Evolutionary conservation across 805 yeast genomes (phyloP), one percentile per base, ranked within the genome.

Genomic region (Naumovozyma dairenensis): DNA sequence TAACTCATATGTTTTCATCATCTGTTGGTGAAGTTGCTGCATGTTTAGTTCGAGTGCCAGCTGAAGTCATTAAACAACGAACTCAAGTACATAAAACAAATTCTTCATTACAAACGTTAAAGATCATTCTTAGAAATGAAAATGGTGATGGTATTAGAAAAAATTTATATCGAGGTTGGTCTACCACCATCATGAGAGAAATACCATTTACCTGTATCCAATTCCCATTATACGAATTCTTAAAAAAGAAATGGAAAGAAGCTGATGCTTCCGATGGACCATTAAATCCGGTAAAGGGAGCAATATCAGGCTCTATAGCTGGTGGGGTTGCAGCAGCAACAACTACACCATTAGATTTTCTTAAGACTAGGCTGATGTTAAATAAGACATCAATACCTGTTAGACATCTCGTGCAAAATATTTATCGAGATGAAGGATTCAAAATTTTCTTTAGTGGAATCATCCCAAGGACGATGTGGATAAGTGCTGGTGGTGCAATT

Each of bases 381-480:
- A 67, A 66, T 49, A 60, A 62, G 16, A 60, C 72, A 28, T 57
- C 59, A 13, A 57, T 74, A 0, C 58, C 77, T 0, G 59, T 76
- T 0, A 27, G 57, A 4, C 45, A 55, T 9, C 56, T 86, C 38
- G 72, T 79, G 2, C 59, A 51, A 21, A 65, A 62, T 8, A 68
- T 87, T 31, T 57, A 67, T n/a, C 53, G 51, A 15, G 86, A 81
- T 36, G 96, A 86, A 53, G 96, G 96, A 0, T 60, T 65, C 26
- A 45, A 53, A 6, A 85, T 80, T 1, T 85, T 92, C 44, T 71
- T 74, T 53, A 71, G 71, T 31, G 99, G 99, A 10, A 69, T 89
- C 18, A 96, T 94, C 1, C 97, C 99, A 4, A 70, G 99, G 55
- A 87, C 96, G 0, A 67, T 82, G 74, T 92, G 98, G 98, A 89